Percentiles rank a stretch among this genome's conserved stretches.
phyloP scores from a whole-genome alignment of 768 basidiomycete genomes.

The Mrakia hoshinonis region DNA sequence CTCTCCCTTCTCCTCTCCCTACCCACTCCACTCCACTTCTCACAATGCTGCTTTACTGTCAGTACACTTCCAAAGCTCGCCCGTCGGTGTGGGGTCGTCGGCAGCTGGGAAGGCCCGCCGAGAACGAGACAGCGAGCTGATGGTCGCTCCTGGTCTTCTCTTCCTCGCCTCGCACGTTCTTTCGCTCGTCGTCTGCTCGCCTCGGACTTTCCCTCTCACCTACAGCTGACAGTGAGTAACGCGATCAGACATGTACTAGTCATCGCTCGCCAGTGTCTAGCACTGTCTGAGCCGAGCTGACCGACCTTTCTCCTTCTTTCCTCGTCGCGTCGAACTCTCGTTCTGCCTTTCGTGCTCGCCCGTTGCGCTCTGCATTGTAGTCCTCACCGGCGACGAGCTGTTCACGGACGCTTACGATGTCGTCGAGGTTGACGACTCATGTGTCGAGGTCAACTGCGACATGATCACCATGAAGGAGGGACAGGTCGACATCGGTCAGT shows the following conservation, averaged over 20 bases:
- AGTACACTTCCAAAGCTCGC: neutral
- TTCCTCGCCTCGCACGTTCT: neutral
- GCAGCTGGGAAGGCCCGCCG: no score
- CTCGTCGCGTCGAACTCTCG: neutral
- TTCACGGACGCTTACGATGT: conserved; percentile 84
- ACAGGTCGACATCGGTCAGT: conserved; percentile 77
- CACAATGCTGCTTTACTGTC: conserved; percentile 24
- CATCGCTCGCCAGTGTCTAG: no score
- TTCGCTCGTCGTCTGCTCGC: neutral
- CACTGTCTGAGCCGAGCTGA: neutral
- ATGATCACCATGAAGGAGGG: conserved; percentile 62
- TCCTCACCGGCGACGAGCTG: conserved; percentile 78
- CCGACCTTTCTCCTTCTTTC: neutral
- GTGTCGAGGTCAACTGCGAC: conserved; percentile 77
- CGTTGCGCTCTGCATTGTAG: conserved; percentile 40
- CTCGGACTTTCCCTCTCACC: neutral
- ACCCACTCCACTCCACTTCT: conserved; percentile 8
- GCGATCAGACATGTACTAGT: no score
- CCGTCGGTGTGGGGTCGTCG: no score
- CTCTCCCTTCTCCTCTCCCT: conserved; percentile 12
- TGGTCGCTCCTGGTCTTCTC: neutral
- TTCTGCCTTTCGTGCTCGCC: neutral
- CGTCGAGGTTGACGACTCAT: conserved; percentile 72
- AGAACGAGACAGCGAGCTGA: no score
- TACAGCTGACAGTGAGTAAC: neutral